A percentile compares a stretch with the other conserved stretches of the same genome.
phyloP scores from a whole-genome alignment of 179 eudicot species.

The Spergularia azorica region DNA sequence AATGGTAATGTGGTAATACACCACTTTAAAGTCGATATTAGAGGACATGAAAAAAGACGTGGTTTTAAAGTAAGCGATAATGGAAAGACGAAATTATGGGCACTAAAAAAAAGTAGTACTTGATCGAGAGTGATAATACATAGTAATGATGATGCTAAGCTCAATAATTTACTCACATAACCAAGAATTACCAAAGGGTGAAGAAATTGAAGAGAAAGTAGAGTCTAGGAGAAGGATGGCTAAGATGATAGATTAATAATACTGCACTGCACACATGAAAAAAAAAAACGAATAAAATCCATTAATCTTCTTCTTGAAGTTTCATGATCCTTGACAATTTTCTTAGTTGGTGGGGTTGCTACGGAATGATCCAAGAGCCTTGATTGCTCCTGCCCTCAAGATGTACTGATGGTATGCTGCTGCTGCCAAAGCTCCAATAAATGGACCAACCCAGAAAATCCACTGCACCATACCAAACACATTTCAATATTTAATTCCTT shows the following conservation, averaged over 20 bases:
- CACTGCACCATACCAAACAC: constrained; percentile 42
- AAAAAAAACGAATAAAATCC: constrained; percentile 13
- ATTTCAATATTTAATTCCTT: background rate
- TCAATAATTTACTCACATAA: constrained; percentile 31
- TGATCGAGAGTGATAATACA: constrained; percentile 2
- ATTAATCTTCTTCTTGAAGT: background rate
- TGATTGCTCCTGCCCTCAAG: constrained; percentile 79
- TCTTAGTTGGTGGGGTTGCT: constrained; percentile 70
- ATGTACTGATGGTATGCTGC: constrained; percentile 86
- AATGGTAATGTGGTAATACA: too few relatives aligned
- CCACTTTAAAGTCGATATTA: too few relatives aligned
- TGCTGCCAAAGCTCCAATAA: constrained; percentile 77
- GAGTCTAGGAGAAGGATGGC: too few relatives aligned
- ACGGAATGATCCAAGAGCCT: constrained; percentile 87
- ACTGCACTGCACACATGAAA: constrained; percentile 25
- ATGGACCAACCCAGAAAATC: constrained; percentile 95
- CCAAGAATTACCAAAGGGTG: constrained; percentile 17
- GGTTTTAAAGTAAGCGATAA: too few relatives aligned
- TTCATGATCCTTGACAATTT: background rate
- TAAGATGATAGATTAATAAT: background rate
- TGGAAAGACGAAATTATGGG: background rate
- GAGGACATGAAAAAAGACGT: too few relatives aligned
- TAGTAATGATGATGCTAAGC: constrained; percentile 18
- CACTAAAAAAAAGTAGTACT: constrained; percentile 1
- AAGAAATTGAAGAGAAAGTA: background rate